Conservation (phyloP, 2,329 filamentous ascomycete species). For the Fusarium tupiense region DNA sequence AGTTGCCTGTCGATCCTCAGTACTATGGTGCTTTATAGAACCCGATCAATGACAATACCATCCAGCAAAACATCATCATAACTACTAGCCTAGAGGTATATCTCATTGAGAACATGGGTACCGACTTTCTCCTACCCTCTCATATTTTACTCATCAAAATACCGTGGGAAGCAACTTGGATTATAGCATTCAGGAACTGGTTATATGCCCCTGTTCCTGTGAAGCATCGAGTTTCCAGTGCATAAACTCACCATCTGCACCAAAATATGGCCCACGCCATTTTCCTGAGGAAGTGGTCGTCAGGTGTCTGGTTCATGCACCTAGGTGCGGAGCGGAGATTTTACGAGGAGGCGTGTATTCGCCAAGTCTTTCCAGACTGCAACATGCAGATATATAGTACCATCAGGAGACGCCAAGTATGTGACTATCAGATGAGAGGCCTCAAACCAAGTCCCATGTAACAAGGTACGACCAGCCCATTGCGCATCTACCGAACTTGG, state of each 20-base stretch:
- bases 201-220: neutral
- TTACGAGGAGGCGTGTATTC: neutral
- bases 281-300: neutral
- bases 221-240: neutral
- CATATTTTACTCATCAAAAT: neutral
- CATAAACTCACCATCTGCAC: neutral
- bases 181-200: neutral
- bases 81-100: neutral
- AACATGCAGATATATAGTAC: neutral
- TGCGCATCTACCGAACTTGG: conserved; percentile 55
- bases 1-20: neutral
- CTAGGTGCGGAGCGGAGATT: conserved; percentile 7
- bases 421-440: conserved; percentile 6
- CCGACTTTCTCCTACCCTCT: neutral
- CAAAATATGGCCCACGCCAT: neutral
- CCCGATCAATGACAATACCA: neutral
- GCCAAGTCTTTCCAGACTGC: conserved; percentile 3
- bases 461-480: conserved; percentile 58
- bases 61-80: neutral
- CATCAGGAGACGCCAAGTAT: conserved; percentile 12
- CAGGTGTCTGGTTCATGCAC: conserved; percentile 17
- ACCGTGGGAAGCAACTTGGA: neutral
- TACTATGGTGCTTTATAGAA: neutral
- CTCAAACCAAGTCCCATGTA: conserved; percentile 61
- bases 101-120: neutral